Percentiles rank a stretch among this genome's conserved stretches.
Evolutionary conservation across 352 stramenopile species (phyloP).

Genomic region (Stramenopiles sp.): DNA sequence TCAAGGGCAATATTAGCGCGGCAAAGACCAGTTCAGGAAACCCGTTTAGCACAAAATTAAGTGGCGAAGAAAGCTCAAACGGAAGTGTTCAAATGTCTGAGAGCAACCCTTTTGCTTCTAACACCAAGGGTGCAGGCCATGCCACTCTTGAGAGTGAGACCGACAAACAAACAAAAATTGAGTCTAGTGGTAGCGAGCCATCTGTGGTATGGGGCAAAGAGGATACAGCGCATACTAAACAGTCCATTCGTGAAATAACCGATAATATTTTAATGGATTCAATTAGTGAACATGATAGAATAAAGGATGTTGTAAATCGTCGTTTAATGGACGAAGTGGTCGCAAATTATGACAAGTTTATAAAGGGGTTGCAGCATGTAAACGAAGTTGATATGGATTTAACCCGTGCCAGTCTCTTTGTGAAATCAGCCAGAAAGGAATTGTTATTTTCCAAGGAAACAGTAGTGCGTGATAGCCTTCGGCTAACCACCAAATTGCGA

Average conservation of each 20-base stretch:
- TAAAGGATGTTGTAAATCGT: not conserved
- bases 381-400: constrained; percentile 12
- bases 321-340: not conserved
- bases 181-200: no score
- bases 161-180: no score
- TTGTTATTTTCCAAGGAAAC: constrained; percentile 1
- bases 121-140: no score
- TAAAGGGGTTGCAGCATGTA: constrained; percentile 5
- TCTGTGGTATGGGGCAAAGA: not conserved
- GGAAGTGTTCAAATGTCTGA: not conserved
- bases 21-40: not conserved
- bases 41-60: no score
- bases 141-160: no score
- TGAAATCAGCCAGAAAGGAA: not conserved
- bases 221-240: not conserved
- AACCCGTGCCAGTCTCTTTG: not conserved
- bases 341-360: constrained; percentile 7
- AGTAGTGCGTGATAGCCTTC: not conserved
- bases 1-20: no score
- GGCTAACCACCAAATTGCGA: not conserved
- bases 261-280: constrained; percentile 3
- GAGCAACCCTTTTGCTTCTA: not conserved
- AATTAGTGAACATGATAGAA: constrained; percentile 9
- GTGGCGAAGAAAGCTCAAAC: no score
- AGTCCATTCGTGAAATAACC: not conserved